A percentile compares a stretch with the other conserved stretches of the same genome.
Conservation (phyloP, 805 yeast genomes). For the Candida berthetii region DNA sequence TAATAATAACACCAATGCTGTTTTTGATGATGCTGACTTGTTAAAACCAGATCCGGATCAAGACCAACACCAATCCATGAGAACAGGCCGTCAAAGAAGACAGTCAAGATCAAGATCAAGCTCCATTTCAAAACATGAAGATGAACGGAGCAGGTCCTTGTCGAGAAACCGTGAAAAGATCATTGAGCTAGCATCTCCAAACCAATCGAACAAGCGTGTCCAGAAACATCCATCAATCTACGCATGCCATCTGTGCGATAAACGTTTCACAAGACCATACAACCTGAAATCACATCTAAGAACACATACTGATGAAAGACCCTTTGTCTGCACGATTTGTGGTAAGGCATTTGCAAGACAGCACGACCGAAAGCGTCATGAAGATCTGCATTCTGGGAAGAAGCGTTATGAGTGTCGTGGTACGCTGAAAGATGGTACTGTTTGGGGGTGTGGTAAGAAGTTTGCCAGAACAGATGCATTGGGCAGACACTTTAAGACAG, state of each 20-base stretch:
- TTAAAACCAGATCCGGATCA: slow-evolving; percentile 11
- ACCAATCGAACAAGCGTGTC: slow-evolving; percentile 43
- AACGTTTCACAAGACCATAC: slow-evolving; percentile 87
- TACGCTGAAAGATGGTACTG: slow-evolving; percentile 43
- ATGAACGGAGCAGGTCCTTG: slow-evolving; percentile 15
- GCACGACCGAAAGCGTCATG: slow-evolving; percentile 74
- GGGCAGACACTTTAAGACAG: slow-evolving; percentile 75
- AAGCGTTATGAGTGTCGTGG: slow-evolving; percentile 73
- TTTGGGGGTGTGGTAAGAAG: slow-evolving; percentile 78
- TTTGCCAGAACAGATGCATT: slow-evolving; percentile 80
- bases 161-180: slow-evolving; percentile 42
- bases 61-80: slow-evolving; percentile 11
- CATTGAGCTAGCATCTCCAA: slow-evolving; percentile 59
- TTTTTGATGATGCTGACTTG: slow-evolving; percentile 7
- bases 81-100: slow-evolving; percentile 27
- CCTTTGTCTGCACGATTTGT: slow-evolving; percentile 66
- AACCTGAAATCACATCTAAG: slow-evolving; percentile 86
- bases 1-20: slow-evolving; percentile 1
- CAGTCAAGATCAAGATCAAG: slow-evolving; percentile 30
- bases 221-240: slow-evolving; percentile 71
- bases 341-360: slow-evolving; percentile 80
- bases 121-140: slow-evolving; percentile 12
- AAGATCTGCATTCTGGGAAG: slow-evolving; percentile 69
- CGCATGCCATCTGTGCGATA: slow-evolving; percentile 80
- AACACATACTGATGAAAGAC: slow-evolving; percentile 84